Base-by-base conservation (phyloP, 2,329 filamentous ascomycete genomes). In the Microdochium paspali region DNA sequence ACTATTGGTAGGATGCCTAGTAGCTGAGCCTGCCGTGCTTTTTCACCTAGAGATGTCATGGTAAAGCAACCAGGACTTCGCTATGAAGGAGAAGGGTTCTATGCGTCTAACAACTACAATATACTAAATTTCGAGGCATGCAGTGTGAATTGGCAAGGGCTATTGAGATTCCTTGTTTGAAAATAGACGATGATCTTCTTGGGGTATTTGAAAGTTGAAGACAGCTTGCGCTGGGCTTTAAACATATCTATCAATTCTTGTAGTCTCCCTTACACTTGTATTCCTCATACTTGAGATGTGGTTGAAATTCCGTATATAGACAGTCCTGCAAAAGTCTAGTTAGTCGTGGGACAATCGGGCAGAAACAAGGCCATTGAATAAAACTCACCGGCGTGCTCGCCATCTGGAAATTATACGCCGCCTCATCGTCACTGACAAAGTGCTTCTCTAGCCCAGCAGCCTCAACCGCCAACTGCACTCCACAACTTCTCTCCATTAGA, bases 401-500 rank as follows among this genome's bases (percentile, higher is more conserved):
- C 31, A 35, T 35, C n/a, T 18, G 10, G 31, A 35, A 35, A n/a
- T 35, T 59, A 44, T 53, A 56, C 7, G 52, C 47, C 1, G 60
- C 60, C 50, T 61, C 58, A 0, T 62, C 59, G 2, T 61, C 58
- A n/a, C 55, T 52, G 42, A 61, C 59, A 32, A 53, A 24, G 3
- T 54, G 56, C 47, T 61, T 62, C 48, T 56, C 48, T 39, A 58
- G 54, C 0, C 58, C 59, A 10, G 49, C 54, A 1, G 53, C 60
- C 3, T 55, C 69, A 0, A 80, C 80, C 0, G 79, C 78, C 21
- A 85, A 61, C 56, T 85, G 81, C 3, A 80, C 70, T 49, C 80
- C 70, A 57, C 81, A 84, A 18, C 74, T 77, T 42, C 76, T 68
- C 57, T 85, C 82, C 61, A 83, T 73, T 24, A 79, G 65, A 1